These are phyloP conservation scores for Suhomyces kunorum DNA, from an alignment of 1,139 yeast genomes.

Conservation along the genomic window DNA sequence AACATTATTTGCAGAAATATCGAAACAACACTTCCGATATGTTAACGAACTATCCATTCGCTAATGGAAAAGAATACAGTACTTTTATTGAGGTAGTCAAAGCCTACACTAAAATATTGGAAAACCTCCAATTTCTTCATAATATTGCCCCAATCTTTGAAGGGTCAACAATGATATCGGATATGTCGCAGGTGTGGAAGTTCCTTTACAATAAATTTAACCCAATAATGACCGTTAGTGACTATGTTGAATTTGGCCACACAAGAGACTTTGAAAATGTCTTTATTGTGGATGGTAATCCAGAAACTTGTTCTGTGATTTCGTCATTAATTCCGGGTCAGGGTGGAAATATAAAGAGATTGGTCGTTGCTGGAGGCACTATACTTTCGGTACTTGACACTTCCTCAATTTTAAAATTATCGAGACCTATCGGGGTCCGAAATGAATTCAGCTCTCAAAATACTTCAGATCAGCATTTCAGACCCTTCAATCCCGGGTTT, in stretches of 20 bases:
- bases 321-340: constrained; percentile 8
- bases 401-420: neutral
- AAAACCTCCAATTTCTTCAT: constrained; percentile 10
- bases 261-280: constrained; percentile 12
- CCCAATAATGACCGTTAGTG: constrained; percentile 16
- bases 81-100: constrained; percentile 10
- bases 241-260: constrained; percentile 9
- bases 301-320: constrained; percentile 9
- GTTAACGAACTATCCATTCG: constrained; percentile 13
- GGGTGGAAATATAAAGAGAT: constrained; percentile 3
- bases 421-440: constrained; percentile 6
- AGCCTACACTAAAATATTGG: constrained; percentile 10
- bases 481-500: constrained; percentile 44
- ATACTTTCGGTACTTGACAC: neutral
- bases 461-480: neutral
- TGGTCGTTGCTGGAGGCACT: constrained; percentile 14
- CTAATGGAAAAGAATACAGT: constrained; percentile 1
- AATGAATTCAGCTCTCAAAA: constrained; percentile 5
- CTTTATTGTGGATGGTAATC: constrained; percentile 13
- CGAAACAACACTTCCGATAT: neutral
- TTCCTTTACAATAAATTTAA: constrained; percentile 14
- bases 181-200: constrained; percentile 12
- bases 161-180: neutral
- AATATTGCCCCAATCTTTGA: constrained; percentile 13
- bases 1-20: constrained; percentile 7